Base-by-base conservation (phyloP, 2,329 filamentous ascomycete genomes). In the Zasmidium citrigriseum region DNA sequence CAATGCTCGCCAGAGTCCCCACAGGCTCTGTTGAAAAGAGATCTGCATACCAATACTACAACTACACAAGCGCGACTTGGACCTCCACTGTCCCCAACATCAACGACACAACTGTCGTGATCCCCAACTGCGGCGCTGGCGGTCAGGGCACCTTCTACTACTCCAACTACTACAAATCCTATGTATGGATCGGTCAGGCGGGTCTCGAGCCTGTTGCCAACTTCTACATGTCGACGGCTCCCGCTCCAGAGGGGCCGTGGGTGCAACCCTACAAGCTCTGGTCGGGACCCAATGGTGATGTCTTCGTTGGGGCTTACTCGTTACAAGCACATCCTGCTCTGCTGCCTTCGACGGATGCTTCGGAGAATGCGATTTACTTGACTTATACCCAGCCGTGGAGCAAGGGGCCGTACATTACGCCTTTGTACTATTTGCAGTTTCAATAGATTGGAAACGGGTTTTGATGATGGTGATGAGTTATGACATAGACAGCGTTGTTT, bases 241-340 rank as follows among this genome's bases (percentile, higher is more conserved):
- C 69, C 1, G 61, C 63, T 7, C 68, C 69, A 0, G 64, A 70
- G 50, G 70, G 70, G 1, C 70, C 69, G 1, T 73, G 70, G 70
- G 63, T 63, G 4, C 50, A 62, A 16, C 68, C 68, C 11, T 55
- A 60, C 23, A 14, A 53, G 16, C 46, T 67, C 11, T 67, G 55
- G 45, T 29, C 47, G 11, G 65, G 63, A 2, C 48, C 48, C 41
- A 53, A 58, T 25, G 65, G 65, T 2, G 57, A 62, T 47, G 59
- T 55, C 2, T 56, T 64, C 11, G 60, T 60, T 11, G 60, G 58
- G 2, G 58, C 55, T 10, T 66, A 66, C 44, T 54, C 58, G 4
- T 25, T 66, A 52, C 62, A 64, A 46, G 64, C 64, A 4, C 56
- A 66, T 48, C 62, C 64, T 12, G 56, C 52, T 16, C 20, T 66